A percentile compares a stretch with the other conserved stretches of the same genome.
phyloP scores from a whole-genome alignment of 306 rosid species.

The Canavalia ensiformis region DNA sequence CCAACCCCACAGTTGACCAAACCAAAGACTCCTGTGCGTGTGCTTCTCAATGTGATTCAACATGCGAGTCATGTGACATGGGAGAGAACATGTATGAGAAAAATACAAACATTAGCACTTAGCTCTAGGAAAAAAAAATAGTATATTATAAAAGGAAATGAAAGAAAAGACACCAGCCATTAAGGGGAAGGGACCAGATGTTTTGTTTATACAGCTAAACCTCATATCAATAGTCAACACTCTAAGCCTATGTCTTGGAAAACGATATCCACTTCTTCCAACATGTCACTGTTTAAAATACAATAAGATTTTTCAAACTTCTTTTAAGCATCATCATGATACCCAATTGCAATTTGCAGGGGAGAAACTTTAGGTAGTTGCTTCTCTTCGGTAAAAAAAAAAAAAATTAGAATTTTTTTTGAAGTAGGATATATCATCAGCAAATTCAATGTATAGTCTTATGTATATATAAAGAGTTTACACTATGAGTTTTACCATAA shows the following conservation, averaged over 20 bases:
- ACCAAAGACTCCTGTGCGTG: constrained; percentile 20
- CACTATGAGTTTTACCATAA: neutral
- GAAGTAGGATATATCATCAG: neutral
- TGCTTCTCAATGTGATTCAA: constrained; percentile 16
- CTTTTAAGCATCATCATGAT: neutral
- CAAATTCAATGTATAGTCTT: neutral
- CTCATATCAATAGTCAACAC: constrained; percentile 46
- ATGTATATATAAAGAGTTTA: neutral
- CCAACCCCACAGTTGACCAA: constrained; percentile 31
- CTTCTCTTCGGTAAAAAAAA: neutral
- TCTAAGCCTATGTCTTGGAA: neutral
- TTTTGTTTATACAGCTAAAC: neutral
- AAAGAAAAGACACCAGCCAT: constrained; percentile 34
- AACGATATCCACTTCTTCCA: constrained; percentile 39
- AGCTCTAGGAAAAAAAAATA: constrained; percentile 10
- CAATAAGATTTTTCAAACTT: constrained; percentile 20
- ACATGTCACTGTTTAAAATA: constrained; percentile 3
- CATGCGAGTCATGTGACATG: constrained; percentile 43
- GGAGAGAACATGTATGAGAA: constrained; percentile 15
- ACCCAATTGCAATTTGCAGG: neutral
- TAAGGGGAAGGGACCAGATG: constrained; percentile 17
- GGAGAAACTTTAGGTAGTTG: neutral
- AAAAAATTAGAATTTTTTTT: neutral
- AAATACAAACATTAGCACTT: constrained; percentile 26
- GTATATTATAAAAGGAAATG: neutral